Evolutionary conservation across 2,329 filamentous ascomycete species (phyloP), one percentile per base, ranked within the genome.

Genomic region (Aspergillus sp.): DNA sequence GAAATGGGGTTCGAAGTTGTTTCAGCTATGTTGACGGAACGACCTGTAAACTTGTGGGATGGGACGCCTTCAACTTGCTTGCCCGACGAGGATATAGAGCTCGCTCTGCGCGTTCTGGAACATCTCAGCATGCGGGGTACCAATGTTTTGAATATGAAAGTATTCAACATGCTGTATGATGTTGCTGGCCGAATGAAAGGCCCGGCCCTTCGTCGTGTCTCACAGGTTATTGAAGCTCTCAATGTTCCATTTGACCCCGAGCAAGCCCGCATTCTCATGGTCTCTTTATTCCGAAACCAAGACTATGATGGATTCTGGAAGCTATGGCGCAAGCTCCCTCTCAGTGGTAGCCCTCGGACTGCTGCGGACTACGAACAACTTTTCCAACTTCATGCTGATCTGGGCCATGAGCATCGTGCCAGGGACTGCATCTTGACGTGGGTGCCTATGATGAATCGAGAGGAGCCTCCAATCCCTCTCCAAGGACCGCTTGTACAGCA

Each of bases 241-340:
- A 45, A 62, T 12, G 41, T 63, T 26, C 48, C 56, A 19, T 64
- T 67, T 40, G 51, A 63, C 12, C 48, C 57, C 7, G 43, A 52
- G 4, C 46, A 63, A 11, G 60, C 59, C 8, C 59, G 59, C 31
- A 45, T 42, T 10, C 54, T 69, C 5, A 63, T 67, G 53, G 45
- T 58, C 5, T 53, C 61, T 5, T 50, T 59, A 19, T 64, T 77
- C 5, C 50, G 53, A 13, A 69, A 70, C 46, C 55, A 59, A 12
- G 66, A 81, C 50, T 83, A 79, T 73, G 60, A 72, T 11, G 67
- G 69, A 5, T 80, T 86, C 54, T 85, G 80, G 81, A 70, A 78
- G 13, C 57, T 73, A 7, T 87, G 83, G 72, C 73, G 74, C 43
- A 70, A 74, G 44, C 73, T 79, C 4, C 65, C 81, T 10, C 69